Conservation (phyloP, 352 stramenopile species). For the Saprolegnia diclina region DNA sequence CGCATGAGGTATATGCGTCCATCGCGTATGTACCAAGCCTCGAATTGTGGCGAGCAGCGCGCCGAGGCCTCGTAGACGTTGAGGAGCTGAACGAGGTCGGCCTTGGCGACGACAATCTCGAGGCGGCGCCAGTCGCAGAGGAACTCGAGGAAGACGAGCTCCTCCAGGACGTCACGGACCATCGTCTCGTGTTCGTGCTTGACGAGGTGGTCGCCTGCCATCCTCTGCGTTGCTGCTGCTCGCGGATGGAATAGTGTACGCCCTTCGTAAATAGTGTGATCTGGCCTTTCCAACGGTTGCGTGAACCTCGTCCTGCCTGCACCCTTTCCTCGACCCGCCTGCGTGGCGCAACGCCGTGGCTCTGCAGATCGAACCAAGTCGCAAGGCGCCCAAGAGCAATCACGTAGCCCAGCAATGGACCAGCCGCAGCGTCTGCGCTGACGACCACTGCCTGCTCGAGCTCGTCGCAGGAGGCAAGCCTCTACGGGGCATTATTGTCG, state of each 20-base stretch:
- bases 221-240: no score
- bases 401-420: no score
- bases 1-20: not conserved
- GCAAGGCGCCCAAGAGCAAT: no score
- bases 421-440: no score
- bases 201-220: not conserved
- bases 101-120: not conserved
- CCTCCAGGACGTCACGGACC: not conserved
- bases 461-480: no score
- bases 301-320: no score
- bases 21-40: not conserved
- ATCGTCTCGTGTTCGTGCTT: not conserved
- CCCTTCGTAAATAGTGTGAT: not conserved
- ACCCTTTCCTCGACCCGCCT: no score
- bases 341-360: no score
- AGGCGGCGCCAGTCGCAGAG: not conserved
- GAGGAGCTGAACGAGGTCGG: not conserved
- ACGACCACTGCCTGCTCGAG: no score
- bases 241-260: not conserved
- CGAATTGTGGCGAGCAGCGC: not conserved
- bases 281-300: no score
- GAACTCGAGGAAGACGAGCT: constrained; percentile 11
- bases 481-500: no score
- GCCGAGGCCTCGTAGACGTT: not conserved
- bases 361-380: no score